Conservation (phyloP, 129 eudicot species). For the Flaveria linearis region DNA sequence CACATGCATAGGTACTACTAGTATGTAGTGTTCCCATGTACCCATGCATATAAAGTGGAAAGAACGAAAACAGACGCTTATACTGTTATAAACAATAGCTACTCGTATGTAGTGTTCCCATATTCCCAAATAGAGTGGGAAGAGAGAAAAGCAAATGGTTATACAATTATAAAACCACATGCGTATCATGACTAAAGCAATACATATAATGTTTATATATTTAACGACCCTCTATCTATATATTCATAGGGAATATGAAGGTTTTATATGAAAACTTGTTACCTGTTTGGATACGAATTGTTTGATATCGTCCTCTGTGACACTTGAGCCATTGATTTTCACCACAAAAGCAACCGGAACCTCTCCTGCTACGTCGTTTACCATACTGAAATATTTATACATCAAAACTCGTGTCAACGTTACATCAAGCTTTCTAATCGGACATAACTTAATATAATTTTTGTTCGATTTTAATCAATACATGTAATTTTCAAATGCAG, state of each 20-base stretch:
- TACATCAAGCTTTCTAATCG: not conserved
- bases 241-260: not conserved
- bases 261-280: not conserved
- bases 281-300: slow-evolving; percentile 89
- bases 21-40: not conserved
- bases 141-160: not conserved
- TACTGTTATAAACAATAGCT: too few species aligned
- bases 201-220: not conserved
- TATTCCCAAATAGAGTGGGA: too few species aligned
- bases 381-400: slow-evolving; percentile 53
- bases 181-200: not conserved
- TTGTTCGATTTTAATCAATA: not conserved
- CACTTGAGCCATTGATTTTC: slow-evolving; percentile 47
- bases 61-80: too few species aligned
- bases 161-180: not conserved
- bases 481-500: not conserved
- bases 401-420: not conserved
- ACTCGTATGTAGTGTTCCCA: too few species aligned
- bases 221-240: not conserved
- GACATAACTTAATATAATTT: not conserved
- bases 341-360: slow-evolving; percentile 95
- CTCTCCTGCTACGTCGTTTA: slow-evolving; percentile 84
- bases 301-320: slow-evolving; percentile 81
- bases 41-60: too few species aligned
- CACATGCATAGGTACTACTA: not conserved